Evolutionary conservation across 2,329 filamentous ascomycete species (phyloP).

Genomic region (Ceratocystis diversiconidia): DNA sequence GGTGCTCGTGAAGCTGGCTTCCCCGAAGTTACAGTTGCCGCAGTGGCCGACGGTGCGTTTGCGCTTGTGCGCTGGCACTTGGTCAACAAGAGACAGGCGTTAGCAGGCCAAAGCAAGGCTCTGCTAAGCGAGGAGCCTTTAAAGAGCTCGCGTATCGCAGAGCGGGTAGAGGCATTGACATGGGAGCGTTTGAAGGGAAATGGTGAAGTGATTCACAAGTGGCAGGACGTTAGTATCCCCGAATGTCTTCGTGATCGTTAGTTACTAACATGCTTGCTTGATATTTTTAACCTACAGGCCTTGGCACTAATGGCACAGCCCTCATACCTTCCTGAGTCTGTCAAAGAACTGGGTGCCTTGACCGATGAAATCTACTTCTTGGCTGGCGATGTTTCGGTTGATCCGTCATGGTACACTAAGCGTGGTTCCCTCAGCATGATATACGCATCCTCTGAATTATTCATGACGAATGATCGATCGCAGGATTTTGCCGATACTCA

Average conservation of each 20-base stretch:
- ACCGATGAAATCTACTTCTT: slow-evolving; percentile 90
- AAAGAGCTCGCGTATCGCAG: slow-evolving; percentile 35
- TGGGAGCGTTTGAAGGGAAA: slow-evolving; percentile 70
- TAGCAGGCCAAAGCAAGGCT: slow-evolving; percentile 32
- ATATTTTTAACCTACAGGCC: slow-evolving; percentile 38
- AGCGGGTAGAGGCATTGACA: slow-evolving; percentile 55
- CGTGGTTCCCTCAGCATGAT: slow-evolving; percentile 41
- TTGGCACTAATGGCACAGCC: slow-evolving; percentile 83
- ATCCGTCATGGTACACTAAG: slow-evolving; percentile 73
- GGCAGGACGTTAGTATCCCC: slow-evolving; percentile 60
- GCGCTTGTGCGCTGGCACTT: slow-evolving; percentile 70
- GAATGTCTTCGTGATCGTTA: not conserved
- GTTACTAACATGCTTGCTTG: not conserved
- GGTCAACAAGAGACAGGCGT: slow-evolving; percentile 46
- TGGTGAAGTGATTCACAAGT: slow-evolving; percentile 53
- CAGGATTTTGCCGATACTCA: slow-evolving; percentile 62
- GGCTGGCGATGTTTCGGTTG: slow-evolving; percentile 66
- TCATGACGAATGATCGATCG: slow-evolving; percentile 82
- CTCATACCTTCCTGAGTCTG: slow-evolving; percentile 56
- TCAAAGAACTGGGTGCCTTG: slow-evolving; percentile 65
- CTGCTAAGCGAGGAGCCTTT: slow-evolving; percentile 29
- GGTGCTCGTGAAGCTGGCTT: slow-evolving; percentile 78
- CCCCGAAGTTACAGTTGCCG: slow-evolving; percentile 68
- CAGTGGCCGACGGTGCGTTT: slow-evolving; percentile 68
- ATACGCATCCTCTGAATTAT: slow-evolving; percentile 66